These are phyloP conservation scores for Litsea cubeba DNA, from an alignment of 164 flowering plant genomes.

Conservation along the genomic window DNA sequence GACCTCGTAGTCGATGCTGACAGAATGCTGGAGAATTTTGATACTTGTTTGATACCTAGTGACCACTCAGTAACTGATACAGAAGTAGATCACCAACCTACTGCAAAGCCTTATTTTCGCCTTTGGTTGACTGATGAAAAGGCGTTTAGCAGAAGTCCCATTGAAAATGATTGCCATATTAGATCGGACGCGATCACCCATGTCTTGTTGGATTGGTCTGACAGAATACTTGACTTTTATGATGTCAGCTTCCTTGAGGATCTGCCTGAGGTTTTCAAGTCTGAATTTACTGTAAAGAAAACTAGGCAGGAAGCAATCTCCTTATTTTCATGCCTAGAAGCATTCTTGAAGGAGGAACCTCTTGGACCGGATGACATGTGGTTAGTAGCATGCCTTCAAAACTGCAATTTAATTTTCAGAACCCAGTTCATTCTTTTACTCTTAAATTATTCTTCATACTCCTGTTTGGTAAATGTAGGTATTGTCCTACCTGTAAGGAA, in stretches of 20 bases:
- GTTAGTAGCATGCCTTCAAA: slow-evolving; percentile 12
- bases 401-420: neutral
- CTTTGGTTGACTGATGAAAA: slow-evolving; percentile 50
- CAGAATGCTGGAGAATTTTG: slow-evolving; percentile 13
- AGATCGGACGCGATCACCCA: slow-evolving; percentile 11
- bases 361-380: slow-evolving; percentile 96
- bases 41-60: neutral
- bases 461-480: slow-evolving; percentile 40
- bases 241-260: slow-evolving; percentile 65
- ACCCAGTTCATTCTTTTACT: neutral
- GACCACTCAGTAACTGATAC: slow-evolving; percentile 4
- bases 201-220: slow-evolving; percentile 68
- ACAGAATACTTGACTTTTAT: slow-evolving; percentile 52
- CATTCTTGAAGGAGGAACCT: slow-evolving; percentile 90
- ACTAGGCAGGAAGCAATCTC: slow-evolving; percentile 74
- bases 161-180: neutral
- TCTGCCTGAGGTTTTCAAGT: slow-evolving; percentile 67
- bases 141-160: slow-evolving; percentile 32
- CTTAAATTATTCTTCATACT: neutral
- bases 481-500: slow-evolving; percentile 86
- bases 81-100: slow-evolving; percentile 7
- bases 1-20: slow-evolving; percentile 19
- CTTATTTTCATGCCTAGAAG: slow-evolving; percentile 84
- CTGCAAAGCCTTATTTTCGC: slow-evolving; percentile 32
- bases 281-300: slow-evolving; percentile 57